These are phyloP conservation scores for Conidiobolus incongruus DNA, from an alignment of 371 early-diverging fungal species.

Conservation along the genomic window DNA sequence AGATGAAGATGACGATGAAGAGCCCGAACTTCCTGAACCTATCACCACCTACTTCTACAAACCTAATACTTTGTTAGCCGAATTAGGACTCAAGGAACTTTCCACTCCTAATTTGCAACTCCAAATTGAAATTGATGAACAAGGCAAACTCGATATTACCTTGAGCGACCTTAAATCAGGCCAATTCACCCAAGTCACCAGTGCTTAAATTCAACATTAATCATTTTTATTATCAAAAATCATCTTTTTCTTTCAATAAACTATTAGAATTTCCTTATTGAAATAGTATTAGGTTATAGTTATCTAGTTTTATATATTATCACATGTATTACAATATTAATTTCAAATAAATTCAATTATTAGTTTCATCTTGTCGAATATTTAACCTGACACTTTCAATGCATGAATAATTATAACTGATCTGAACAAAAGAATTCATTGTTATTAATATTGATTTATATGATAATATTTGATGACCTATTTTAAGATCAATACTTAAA, in stretches of 20 bases:
- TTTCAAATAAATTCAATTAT: neutral
- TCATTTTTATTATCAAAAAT: neutral
- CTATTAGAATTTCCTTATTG: neutral
- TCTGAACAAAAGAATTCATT: too few species aligned
- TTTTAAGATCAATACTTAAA: too few species aligned
- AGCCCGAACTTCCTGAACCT: slow-evolving; percentile 13
- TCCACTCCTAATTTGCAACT: neutral
- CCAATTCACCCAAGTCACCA: neutral
- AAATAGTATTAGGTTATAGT: neutral
- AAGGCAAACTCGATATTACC: neutral
- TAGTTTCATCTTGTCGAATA: too few species aligned
- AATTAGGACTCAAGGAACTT: slow-evolving; percentile 15
- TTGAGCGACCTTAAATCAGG: neutral
- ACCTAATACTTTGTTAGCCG: slow-evolving; percentile 17
- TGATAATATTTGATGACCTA: too few species aligned
- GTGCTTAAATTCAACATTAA: neutral
- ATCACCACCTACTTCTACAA: slow-evolving; percentile 12
- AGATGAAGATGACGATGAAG: slow-evolving; percentile 19
- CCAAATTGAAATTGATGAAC: slow-evolving; percentile 1
- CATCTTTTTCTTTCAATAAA: neutral
- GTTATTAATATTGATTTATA: too few species aligned
- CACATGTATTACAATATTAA: neutral
- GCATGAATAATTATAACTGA: too few species aligned
- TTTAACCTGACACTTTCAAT: too few species aligned
- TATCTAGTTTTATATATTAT: neutral